phyloP scores from a whole-genome alignment of 371 early-diverging fungal genomes.

The Gilbertella persicaria region DNA sequence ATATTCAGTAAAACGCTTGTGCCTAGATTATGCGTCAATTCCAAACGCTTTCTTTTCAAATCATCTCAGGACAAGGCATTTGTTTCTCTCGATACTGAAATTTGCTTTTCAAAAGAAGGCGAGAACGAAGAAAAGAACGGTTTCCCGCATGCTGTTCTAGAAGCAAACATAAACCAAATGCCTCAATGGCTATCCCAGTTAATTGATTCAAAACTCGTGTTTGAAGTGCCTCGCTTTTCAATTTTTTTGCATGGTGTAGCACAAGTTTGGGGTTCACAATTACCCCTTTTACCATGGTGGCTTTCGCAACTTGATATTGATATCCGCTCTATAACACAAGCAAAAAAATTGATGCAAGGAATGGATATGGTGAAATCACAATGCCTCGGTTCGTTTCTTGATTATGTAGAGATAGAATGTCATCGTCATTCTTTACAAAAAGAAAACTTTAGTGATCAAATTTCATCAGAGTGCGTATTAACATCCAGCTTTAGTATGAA shows the following conservation, averaged over 20 bases:
- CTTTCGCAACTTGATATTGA: slow-evolving; percentile 12
- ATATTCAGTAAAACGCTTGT: slow-evolving; percentile 74
- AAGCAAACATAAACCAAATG: slow-evolving; percentile 90
- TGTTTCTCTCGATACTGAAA: slow-evolving; percentile 95
- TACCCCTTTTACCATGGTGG: slow-evolving; percentile 95
- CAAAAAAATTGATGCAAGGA: slow-evolving; percentile 24
- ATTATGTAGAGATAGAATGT: background rate
- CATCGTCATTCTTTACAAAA: background rate
- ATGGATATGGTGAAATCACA: slow-evolving; percentile 26
- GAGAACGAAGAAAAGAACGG: slow-evolving; percentile 81
- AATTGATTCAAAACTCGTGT: slow-evolving; percentile 81
- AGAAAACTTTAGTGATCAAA: too few relatives aligned
- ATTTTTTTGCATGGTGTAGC: slow-evolving; percentile 95
- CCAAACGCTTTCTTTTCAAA: slow-evolving; percentile 98
- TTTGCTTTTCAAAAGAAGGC: slow-evolving; percentile 93
- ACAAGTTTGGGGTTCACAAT: slow-evolving; percentile 74
- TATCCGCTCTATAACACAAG: slow-evolving; percentile 24
- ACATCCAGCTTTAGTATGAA: background rate
- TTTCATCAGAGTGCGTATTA: too few relatives aligned
- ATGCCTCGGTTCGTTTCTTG: slow-evolving; percentile 32
- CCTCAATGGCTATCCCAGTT: slow-evolving; percentile 56
- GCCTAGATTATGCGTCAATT: slow-evolving; percentile 93
- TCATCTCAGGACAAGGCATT: slow-evolving; percentile 95
- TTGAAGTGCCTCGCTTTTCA: slow-evolving; percentile 95
- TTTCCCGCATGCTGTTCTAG: slow-evolving; percentile 92